Evolutionary conservation across 2,329 filamentous ascomycete species (phyloP), one percentile per base, ranked within the genome.

Genomic region (Arthroderma sp.): DNA sequence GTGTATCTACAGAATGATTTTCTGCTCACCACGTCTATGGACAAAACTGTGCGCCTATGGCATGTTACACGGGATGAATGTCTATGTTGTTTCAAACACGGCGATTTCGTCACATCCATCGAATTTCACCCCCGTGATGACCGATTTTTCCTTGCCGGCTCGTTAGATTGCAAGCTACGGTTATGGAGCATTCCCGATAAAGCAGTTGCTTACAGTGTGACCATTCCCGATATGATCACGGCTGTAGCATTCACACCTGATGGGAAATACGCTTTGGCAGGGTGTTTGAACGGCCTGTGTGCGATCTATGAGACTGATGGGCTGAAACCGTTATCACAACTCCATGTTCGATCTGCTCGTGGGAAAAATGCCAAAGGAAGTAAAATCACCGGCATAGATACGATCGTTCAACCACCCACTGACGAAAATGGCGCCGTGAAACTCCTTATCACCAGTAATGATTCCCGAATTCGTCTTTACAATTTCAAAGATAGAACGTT

Each of bases 131-230:
- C 93, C 0, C 85, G 82, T 28, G 93, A 98, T 68, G 93, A 98
- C 68, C 85, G 93, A 0, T 98, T 98, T 75, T 98, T 98, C 71
- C 78, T 98, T 9, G 91, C 93, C 17, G 93, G 93, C 7, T 95
- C 89, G 0, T 78, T 97, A 5, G 93, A 98, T 68, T 86, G 85
- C 0, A 91, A 90, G 63, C 72, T 98, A 54, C 81, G 93, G 15
- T 74, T 98, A 1, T 98, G 93, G 93, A 96, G 90, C 67, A 98
- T 98, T 51, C 91, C 93, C 0, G 93, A 98, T 70, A 96, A 94
- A 69, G 83, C 80, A n/a, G 87, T 97, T 28, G 91, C 91, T 0
- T 97, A 84, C 67, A 85, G 85, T 62, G 85, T 80, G 7, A 82
- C 86, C 44, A 76, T 91, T 0, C 82, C 86, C 0, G 91, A 96